phyloP scores from a whole-genome alignment of 75 land plant species.

The Gnetum montanum region DNA sequence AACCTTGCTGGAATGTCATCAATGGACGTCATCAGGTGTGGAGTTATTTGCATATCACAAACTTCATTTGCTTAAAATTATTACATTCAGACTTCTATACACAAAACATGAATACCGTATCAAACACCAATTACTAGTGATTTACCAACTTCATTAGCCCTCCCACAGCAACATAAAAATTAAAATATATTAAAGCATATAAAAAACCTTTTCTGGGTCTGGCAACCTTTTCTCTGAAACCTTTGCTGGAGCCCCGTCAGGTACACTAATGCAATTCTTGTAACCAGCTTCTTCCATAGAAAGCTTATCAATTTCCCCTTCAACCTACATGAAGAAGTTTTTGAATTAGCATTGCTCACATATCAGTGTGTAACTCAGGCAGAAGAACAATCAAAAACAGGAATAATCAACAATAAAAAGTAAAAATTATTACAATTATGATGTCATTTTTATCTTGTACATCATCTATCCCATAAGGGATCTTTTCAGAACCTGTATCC shows the following conservation, averaged over 20 bases:
- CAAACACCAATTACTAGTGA: background rate
- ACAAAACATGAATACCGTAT: background rate
- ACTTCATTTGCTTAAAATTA: too few species aligned
- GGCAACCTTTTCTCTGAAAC: conserved; percentile 55
- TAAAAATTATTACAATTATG: conserved; percentile 55
- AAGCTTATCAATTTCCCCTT: conserved; percentile 98
- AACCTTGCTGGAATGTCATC: too few species aligned
- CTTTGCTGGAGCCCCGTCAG: conserved; percentile 86
- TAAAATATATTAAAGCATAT: background rate
- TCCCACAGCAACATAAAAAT: too few species aligned
- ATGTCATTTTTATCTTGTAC: conserved; percentile 58
- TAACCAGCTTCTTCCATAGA: conserved; percentile 94
- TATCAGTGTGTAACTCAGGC: background rate
- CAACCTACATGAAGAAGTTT: conserved; percentile 66
- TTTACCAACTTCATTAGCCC: background rate
- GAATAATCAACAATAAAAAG: background rate
- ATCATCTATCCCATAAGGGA: conserved; percentile 91
- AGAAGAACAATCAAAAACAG: background rate
- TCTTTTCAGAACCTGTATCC: conserved; percentile 55
- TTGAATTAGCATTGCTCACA: background rate
- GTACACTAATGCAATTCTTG: conserved; percentile 90
- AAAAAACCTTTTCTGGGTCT: conserved; percentile 35
- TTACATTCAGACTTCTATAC: too few species aligned
- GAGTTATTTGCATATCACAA: too few species aligned
- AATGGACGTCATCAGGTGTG: too few species aligned